These are phyloP conservation scores for Quercus ilex DNA, from an alignment of 306 rosid species.

Conservation along the genomic window DNA sequence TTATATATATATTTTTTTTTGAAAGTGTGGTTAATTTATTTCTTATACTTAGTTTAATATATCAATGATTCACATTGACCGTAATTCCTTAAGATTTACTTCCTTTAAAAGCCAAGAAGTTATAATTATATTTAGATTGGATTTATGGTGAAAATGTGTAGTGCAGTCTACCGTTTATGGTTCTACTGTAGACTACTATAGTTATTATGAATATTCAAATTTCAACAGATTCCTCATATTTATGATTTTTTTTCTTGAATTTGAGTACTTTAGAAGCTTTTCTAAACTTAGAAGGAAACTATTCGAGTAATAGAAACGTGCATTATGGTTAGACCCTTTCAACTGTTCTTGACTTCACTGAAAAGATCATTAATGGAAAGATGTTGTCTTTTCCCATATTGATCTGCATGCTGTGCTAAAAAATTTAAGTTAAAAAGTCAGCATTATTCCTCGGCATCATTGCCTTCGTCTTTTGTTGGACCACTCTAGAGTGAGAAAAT, in stretches of 20 bases:
- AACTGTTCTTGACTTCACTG: no score
- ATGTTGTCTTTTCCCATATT: no score
- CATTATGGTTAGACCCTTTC: no score
- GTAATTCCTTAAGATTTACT: background rate
- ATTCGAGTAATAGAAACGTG: no score
- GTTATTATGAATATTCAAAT: background rate
- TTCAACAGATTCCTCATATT: background rate
- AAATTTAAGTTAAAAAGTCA: no score
- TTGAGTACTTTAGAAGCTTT: background rate
- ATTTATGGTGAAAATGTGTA: background rate
- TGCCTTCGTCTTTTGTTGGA: no score
- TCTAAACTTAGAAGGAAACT: no score
- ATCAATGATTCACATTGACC: background rate
- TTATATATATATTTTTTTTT: no score
- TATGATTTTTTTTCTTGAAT: background rate
- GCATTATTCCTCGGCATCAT: no score
- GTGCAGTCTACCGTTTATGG: background rate
- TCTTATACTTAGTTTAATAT: background rate
- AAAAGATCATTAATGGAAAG: no score
- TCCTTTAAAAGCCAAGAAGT: background rate
- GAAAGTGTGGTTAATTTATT: background rate
- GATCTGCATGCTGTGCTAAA: no score
- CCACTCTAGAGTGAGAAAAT: no score
- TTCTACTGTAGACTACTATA: background rate
- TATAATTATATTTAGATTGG: background rate